Conservation (phyloP, 371 early-diverging fungal species). For the Syncephalastrum contaminatum region DNA sequence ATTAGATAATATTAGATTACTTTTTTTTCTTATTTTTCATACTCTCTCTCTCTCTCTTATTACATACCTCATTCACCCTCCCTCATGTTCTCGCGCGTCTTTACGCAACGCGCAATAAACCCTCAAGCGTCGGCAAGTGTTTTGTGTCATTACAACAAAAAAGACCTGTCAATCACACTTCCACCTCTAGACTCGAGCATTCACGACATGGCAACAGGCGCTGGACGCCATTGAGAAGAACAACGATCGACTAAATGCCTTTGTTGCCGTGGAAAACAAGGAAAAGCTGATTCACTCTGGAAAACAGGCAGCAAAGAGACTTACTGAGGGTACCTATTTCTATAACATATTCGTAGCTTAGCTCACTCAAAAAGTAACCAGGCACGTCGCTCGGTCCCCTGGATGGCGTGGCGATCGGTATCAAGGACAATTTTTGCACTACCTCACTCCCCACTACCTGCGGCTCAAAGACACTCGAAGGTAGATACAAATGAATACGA, state of each 20-base stretch:
- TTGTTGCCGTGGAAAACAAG: constrained; percentile 27
- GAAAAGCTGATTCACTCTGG: constrained; percentile 5
- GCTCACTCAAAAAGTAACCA: not conserved
- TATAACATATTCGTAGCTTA: constrained; percentile 1
- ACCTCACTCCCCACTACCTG: constrained; percentile 63
- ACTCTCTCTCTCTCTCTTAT: too few relatives aligned
- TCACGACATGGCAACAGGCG: constrained; percentile 9
- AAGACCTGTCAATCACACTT: too few relatives aligned
- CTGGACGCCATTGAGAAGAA: constrained; percentile 22
- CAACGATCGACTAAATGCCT: constrained; percentile 35
- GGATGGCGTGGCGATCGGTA: constrained; percentile 63
- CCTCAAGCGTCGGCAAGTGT: too few relatives aligned
- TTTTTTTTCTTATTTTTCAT: too few relatives aligned
- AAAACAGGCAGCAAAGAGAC: not conserved
- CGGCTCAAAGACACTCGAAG: constrained; percentile 64
- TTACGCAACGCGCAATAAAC: too few relatives aligned
- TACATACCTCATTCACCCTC: too few relatives aligned
- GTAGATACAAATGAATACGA: constrained; percentile 24
- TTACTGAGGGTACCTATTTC: constrained; percentile 8
- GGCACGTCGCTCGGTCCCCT: constrained; percentile 34
- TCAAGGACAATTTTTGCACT: constrained; percentile 79
- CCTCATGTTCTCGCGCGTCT: too few relatives aligned
- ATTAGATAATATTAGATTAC: too few relatives aligned
- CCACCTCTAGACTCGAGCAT: not conserved
- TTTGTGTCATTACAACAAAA: too few relatives aligned